These are phyloP conservation scores for Fusarium anguioides DNA, from an alignment of 2,329 filamentous ascomycete species.

Conservation along the genomic window DNA sequence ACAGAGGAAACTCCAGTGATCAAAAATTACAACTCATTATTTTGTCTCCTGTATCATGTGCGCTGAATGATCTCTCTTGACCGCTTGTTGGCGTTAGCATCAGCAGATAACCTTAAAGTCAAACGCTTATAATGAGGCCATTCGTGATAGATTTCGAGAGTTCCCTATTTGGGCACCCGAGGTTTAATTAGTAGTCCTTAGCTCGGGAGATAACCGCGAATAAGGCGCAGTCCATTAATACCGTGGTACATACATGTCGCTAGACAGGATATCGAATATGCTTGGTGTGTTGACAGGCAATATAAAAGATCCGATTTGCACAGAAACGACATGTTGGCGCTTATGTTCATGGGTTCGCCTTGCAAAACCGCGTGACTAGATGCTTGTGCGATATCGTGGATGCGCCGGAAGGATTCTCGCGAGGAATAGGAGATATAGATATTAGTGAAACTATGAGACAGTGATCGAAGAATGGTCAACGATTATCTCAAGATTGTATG, in stretches of 20 bases:
- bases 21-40: too few relatives aligned
- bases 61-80: too few relatives aligned
- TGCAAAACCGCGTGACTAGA: neutral
- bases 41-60: too few relatives aligned
- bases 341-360: neutral
- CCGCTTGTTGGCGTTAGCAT: neutral
- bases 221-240: conserved; percentile 16
- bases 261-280: neutral
- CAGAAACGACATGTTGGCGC: neutral
- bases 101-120: neutral
- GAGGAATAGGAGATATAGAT: neutral
- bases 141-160: neutral
- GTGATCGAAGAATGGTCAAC: neutral
- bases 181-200: neutral
- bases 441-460: neutral
- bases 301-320: neutral
- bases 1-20: too few relatives aligned
- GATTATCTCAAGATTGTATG: neutral
- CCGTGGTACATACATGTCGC: neutral
- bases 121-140: neutral
- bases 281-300: neutral
- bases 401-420: neutral
- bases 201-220: neutral
- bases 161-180: conserved; percentile 7
- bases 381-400: neutral